Conservation (phyloP, 2,329 filamentous ascomycete genomes). For the Parafenestella ontariensis region DNA sequence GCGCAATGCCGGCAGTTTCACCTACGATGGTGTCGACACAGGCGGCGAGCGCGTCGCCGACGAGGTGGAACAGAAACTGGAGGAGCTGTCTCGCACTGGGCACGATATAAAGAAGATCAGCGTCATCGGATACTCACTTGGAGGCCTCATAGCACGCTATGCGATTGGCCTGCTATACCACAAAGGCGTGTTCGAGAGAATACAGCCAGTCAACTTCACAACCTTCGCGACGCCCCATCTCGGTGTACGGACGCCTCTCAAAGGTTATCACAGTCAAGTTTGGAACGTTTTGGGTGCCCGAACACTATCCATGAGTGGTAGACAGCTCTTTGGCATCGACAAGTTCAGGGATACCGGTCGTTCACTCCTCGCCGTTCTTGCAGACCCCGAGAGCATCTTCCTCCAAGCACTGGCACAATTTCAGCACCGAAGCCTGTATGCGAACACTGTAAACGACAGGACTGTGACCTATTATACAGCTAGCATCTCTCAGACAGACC, state of each 20-base stretch:
- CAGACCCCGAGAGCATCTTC: constrained; percentile 86
- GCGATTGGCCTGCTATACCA: constrained; percentile 83
- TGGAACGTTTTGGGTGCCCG: constrained; percentile 83
- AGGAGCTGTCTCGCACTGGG: constrained; percentile 64
- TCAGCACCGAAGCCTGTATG: constrained; percentile 77
- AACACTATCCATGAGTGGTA: constrained; percentile 81
- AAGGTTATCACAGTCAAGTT: constrained; percentile 52
- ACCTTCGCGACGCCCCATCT: constrained; percentile 86
- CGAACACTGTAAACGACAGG: constrained; percentile 86
- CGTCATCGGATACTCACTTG: constrained; percentile 87
- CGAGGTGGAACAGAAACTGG: constrained; percentile 68
- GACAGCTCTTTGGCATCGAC: constrained; percentile 88
- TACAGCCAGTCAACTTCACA: constrained; percentile 90
- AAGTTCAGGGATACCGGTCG: constrained; percentile 82
- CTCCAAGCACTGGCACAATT: constrained; percentile 79
- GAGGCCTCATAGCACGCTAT: constrained; percentile 86
- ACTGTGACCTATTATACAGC: constrained; percentile 86
- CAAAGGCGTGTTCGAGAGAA: constrained; percentile 77
- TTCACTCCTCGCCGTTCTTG: constrained; percentile 79
- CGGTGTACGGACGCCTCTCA: constrained; percentile 56
- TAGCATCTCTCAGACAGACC: constrained; percentile 76
- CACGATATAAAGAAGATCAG: constrained; percentile 81
- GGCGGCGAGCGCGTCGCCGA: constrained; percentile 71
- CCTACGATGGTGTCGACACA: constrained; percentile 72
- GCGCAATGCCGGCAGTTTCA: constrained; percentile 74